A percentile compares a stretch with the other conserved stretches of the same genome.
Evolutionary conservation across 805 yeast genomes (phyloP).

Genomic region (Kodamaea restingae): DNA sequence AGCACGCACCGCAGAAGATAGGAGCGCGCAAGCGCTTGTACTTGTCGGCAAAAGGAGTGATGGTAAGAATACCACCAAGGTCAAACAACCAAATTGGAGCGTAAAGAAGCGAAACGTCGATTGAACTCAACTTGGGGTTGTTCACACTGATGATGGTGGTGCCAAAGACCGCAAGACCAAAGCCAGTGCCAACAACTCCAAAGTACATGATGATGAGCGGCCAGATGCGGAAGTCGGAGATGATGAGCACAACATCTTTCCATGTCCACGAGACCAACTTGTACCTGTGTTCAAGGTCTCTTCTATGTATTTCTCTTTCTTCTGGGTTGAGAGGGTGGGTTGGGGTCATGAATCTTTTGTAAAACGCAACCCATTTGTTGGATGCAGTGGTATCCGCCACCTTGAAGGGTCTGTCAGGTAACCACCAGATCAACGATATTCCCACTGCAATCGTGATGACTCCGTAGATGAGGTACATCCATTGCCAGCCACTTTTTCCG

Average conservation of each 20-base stretch:
- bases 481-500: constrained; percentile 80
- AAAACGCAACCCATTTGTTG: constrained; percentile 17
- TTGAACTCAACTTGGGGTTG: constrained; percentile 59
- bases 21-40: constrained; percentile 55
- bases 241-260: constrained; percentile 51
- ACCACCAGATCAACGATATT: constrained; percentile 69
- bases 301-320: constrained; percentile 55
- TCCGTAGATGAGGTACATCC: constrained; percentile 81
- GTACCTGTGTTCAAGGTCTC: constrained; percentile 57
- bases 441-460: constrained; percentile 63
- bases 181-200: constrained; percentile 91
- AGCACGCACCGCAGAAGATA: constrained; percentile 58
- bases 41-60: constrained; percentile 79
- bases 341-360: constrained; percentile 27
- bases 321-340: constrained; percentile 47
- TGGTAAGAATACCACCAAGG: constrained; percentile 62
- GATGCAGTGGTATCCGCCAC: constrained; percentile 6
- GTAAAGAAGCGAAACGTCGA: constrained; percentile 67
- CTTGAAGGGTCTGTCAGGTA: constrained; percentile 68
- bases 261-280: constrained; percentile 50
- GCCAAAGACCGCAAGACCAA: constrained; percentile 80
- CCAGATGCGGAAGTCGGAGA: constrained; percentile 68
- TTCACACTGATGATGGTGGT: constrained; percentile 67
- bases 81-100: constrained; percentile 94
- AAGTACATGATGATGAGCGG: constrained; percentile 84